Base-by-base conservation (phyloP, 768 basidiomycete species). In the Sarcomyxa edulis region DNA sequence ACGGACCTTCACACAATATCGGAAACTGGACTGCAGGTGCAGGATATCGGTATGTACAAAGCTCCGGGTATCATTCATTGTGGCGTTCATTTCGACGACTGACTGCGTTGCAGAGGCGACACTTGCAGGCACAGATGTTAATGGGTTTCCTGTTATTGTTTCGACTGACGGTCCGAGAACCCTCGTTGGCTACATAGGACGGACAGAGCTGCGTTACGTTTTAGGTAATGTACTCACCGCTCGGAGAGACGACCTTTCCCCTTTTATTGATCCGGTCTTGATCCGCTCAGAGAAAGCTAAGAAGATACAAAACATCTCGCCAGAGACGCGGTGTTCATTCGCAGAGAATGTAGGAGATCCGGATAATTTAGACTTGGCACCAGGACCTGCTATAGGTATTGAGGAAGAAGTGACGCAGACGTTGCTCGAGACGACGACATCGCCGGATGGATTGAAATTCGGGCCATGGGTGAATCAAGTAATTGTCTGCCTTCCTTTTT, bases 401-500 rank as follows among this genome's bases (percentile, higher is more conserved):
- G 83, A 84, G 45, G 86, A 84, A 40, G 84, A 86, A 29, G 72
- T 80, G 16, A 71, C 77, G 7, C 66, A 73, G 22, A 78, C 84
- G 35, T 66, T 84, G 19, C 71, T 87, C 32, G 78, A 79, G 48
- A 71, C 67, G 8, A 74, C 78, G 3, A 66, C 72, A 2, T 70
- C 73, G 1, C 72, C 72, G 7, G 71, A 78, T 42, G 69, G 71
- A 14, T 62, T 87, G 22, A 78, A 76, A 52, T 68, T 92, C 37
- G 85, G 85, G 71, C 85, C 89, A 7, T 98, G 92, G 84, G 91
- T 98, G 1, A 96, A 97, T 57, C 84, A 92, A 72, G 96, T 95
- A 57, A 45, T 71, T 49, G 14, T 9, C 25, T 16, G 6, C 15
- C 31, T 16, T 32, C 36, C 21, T 42, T n/a, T 35, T 27, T 21